A percentile compares a stretch with the other conserved stretches of the same genome.
Evolutionary conservation across 148 eudicot species (phyloP).

Genomic region (Persicaria maculosa): DNA sequence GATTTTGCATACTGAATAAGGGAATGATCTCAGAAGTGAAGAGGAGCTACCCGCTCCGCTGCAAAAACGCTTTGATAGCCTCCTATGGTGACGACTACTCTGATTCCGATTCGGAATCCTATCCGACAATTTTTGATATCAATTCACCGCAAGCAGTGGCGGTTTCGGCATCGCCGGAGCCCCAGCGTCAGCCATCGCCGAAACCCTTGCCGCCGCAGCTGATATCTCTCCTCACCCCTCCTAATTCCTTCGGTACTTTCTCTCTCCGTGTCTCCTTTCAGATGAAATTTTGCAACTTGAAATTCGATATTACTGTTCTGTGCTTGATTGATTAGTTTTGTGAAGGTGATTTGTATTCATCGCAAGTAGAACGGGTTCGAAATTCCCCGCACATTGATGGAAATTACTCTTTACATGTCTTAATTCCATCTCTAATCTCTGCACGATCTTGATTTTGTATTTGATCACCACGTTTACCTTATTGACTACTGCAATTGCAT

Average conservation of each 20-base stretch:
- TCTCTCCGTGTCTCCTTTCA: background rate
- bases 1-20: no score
- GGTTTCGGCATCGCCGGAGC: background rate
- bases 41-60: background rate
- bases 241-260: conserved; percentile 43
- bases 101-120: conserved; percentile 43
- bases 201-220: conserved; percentile 78
- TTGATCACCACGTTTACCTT: background rate
- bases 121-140: background rate
- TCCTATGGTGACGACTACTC: conserved; percentile 60
- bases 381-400: conserved; percentile 87
- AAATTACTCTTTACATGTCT: conserved; percentile 86
- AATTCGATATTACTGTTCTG: background rate
- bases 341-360: conserved; percentile 36
- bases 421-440: conserved; percentile 34
- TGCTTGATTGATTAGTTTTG: conserved; percentile 12
- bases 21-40: background rate
- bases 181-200: background rate
- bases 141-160: background rate
- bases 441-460: background rate
- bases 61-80: conserved; percentile 68
- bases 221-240: conserved; percentile 57
- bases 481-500: background rate
- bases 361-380: conserved; percentile 47
- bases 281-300: background rate